Percentiles rank a stretch among this genome's conserved stretches.
phyloP scores from a whole-genome alignment of 2,329 filamentous ascomycete genomes.

The Cryphonectria radicalis region DNA sequence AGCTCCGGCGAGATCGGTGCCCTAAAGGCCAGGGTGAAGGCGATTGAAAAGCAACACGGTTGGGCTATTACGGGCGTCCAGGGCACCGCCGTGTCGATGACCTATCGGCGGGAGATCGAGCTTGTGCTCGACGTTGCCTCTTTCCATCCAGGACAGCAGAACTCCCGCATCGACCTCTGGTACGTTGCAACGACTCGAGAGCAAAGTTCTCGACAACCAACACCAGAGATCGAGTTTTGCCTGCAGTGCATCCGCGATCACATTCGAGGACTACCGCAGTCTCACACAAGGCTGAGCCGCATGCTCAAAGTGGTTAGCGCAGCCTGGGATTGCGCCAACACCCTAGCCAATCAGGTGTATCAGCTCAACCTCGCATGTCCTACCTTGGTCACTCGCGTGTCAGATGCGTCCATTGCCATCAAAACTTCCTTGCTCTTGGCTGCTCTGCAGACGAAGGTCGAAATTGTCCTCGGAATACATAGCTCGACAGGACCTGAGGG shows the following conservation, averaged over 20 bases:
- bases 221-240: slow-evolving; percentile 75
- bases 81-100: slow-evolving; percentile 70
- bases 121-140: slow-evolving; percentile 71
- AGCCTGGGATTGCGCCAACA: slow-evolving; percentile 68
- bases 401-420: slow-evolving; percentile 69
- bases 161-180: slow-evolving; percentile 68
- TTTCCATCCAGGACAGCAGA: slow-evolving; percentile 54
- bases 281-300: slow-evolving; percentile 57
- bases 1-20: slow-evolving; percentile 77
- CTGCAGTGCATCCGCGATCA: slow-evolving; percentile 72
- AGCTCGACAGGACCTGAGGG: slow-evolving; percentile 51
- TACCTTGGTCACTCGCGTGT: slow-evolving; percentile 65
- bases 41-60: slow-evolving; percentile 67
- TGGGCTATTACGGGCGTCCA: slow-evolving; percentile 73
- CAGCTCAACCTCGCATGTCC: slow-evolving; percentile 67
- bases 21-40: slow-evolving; percentile 73
- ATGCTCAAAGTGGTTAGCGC: slow-evolving; percentile 63
- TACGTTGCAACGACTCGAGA: slow-evolving; percentile 67
- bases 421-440: slow-evolving; percentile 64
- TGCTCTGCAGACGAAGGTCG: slow-evolving; percentile 70
- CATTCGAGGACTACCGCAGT: slow-evolving; percentile 64
- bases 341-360: slow-evolving; percentile 63
- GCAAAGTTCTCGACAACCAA: slow-evolving; percentile 57
- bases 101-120: slow-evolving; percentile 72
- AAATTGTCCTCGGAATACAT: slow-evolving; percentile 61